Evolutionary conservation across 225 moss, liverwort and hornwort species (phyloP).

Genomic region (Polytrichum commune): DNA sequence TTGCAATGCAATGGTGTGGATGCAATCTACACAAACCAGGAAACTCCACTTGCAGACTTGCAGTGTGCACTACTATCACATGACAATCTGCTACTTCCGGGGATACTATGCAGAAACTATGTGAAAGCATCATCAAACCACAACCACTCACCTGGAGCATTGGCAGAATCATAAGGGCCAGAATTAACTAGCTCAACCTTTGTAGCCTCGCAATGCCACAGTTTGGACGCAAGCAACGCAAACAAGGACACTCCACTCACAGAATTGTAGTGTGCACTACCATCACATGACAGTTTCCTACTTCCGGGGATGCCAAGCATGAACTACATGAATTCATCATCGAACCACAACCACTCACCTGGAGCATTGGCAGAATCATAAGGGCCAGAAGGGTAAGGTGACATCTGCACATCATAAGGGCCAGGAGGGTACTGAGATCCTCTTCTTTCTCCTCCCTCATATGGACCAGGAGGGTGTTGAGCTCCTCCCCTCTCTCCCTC

Average conservation of each 20-base stretch:
- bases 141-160: too few species aligned
- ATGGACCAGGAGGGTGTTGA: constrained; percentile 2
- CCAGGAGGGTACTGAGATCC: constrained; percentile 14
- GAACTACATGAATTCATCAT: too few species aligned
- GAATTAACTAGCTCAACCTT: constrained; percentile 2
- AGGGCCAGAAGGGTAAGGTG: constrained; percentile 26
- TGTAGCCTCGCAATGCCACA: background rate
- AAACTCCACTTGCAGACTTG: too few species aligned
- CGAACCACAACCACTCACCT: background rate
- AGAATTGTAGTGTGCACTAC: too few species aligned
- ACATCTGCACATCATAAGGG: constrained; percentile 10
- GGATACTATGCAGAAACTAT: too few species aligned
- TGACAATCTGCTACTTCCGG: too few species aligned
- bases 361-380: background rate
- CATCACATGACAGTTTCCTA: background rate
- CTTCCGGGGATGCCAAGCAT: background rate
- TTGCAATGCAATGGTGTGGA: too few species aligned
- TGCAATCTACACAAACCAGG: too few species aligned
- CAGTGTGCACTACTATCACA: too few species aligned
- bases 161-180: background rate
- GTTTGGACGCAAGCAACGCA: background rate
- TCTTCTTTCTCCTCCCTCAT: constrained; percentile 16
- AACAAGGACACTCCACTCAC: background rate
- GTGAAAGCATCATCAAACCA: too few species aligned
- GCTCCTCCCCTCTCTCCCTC: constrained; percentile 22